A percentile compares a stretch with the other conserved stretches of the same genome.
These are phyloP conservation scores for Ailanthus altissimus DNA, from an alignment of 345 rosid genomes.

Conservation along the genomic window DNA sequence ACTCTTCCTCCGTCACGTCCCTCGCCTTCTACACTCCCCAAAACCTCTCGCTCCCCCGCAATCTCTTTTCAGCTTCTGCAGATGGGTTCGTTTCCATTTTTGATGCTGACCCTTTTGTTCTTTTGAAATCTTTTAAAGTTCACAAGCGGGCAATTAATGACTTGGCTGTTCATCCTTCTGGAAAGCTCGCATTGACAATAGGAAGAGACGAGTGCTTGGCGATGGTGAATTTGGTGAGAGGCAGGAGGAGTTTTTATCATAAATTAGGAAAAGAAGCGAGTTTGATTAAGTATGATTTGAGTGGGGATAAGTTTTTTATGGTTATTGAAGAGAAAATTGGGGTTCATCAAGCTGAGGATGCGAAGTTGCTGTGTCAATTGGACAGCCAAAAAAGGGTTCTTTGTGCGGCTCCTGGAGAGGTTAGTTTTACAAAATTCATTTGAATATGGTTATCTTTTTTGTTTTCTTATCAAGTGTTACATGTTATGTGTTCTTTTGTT, in stretches of 20 bases:
- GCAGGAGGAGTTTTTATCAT: constrained; percentile 79
- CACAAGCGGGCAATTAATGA: constrained; percentile 76
- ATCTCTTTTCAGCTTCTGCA: constrained; percentile 76
- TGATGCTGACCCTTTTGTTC: constrained; percentile 83
- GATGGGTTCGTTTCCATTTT: constrained; percentile 87
- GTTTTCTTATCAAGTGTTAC: neutral
- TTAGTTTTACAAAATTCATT: constrained; percentile 21
- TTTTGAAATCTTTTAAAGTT: constrained; percentile 61
- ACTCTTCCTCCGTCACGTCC: constrained; percentile 70
- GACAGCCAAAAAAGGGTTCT: constrained; percentile 65
- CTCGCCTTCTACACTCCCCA: constrained; percentile 80
- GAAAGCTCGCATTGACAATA: constrained; percentile 78
- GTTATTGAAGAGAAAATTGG: constrained; percentile 59
- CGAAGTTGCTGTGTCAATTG: constrained; percentile 63
- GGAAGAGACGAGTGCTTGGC: constrained; percentile 83
- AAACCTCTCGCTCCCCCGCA: constrained; percentile 77
- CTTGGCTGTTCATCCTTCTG: constrained; percentile 74
- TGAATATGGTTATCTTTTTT: neutral
- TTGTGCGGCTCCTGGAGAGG: constrained; percentile 84
- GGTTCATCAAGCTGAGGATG: constrained; percentile 87
- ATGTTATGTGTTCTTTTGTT: neutral
- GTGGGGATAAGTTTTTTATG: constrained; percentile 76
- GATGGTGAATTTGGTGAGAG: constrained; percentile 86
- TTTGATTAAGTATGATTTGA: constrained; percentile 56
- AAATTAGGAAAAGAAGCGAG: constrained; percentile 70